These are phyloP conservation scores for Mycena leptocephala DNA, from an alignment of 768 basidiomycete species.

Conservation along the genomic window DNA sequence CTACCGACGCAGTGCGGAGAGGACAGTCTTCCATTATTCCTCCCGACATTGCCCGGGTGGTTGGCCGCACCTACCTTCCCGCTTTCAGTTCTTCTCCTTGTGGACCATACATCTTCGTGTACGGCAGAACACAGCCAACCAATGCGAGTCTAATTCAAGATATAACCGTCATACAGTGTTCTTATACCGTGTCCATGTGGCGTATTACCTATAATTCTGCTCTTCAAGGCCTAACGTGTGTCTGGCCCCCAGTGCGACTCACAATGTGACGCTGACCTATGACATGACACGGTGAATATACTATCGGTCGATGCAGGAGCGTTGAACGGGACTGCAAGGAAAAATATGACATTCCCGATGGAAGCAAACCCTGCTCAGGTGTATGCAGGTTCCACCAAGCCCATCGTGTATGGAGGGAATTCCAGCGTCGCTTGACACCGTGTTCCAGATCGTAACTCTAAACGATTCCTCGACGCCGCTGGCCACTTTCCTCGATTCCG, in stretches of 20 bases:
- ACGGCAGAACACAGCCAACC: background rate
- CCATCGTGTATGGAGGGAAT: constrained; percentile 1
- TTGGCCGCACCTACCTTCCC: background rate
- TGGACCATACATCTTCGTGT: background rate
- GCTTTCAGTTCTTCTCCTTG: background rate
- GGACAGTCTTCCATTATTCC: background rate
- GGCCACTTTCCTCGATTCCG: constrained; percentile 10
- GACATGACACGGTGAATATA: background rate
- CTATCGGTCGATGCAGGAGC: background rate
- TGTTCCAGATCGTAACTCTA: constrained; percentile 22
- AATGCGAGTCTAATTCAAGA: constrained; percentile 9
- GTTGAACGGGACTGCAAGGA: background rate
- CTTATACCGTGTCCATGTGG: background rate
- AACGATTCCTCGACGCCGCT: constrained; percentile 12
- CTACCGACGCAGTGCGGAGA: background rate
- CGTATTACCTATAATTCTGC: background rate
- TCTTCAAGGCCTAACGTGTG: background rate
- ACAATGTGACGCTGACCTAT: constrained; percentile 13
- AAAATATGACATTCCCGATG: background rate
- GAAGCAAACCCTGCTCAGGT: background rate
- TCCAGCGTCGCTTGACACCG: background rate
- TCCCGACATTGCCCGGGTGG: constrained; percentile 7
- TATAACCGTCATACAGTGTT: constrained; percentile 5
- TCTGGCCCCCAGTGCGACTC: background rate
- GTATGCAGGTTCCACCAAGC: no score